phyloP scores from a whole-genome alignment of 768 basidiomycete genomes.

The Panellus pusillus region DNA sequence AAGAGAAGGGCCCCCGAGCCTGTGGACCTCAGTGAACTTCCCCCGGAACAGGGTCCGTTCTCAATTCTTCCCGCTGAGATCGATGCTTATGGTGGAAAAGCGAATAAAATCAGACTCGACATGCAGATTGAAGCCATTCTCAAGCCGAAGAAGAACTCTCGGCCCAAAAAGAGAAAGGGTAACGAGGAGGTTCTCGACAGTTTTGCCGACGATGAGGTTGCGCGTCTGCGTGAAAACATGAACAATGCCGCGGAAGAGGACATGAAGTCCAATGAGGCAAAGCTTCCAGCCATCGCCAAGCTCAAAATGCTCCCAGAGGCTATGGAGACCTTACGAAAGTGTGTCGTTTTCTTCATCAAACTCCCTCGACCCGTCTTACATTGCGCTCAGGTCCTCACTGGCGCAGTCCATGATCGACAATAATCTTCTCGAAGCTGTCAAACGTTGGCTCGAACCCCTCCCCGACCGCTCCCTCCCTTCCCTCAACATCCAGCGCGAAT shows the following conservation, averaged over 20 bases:
- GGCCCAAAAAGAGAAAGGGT: conserved; percentile 71
- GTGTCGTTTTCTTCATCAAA: conserved; percentile 28
- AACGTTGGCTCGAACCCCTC: conserved; percentile 91
- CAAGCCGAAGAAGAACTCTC: conserved; percentile 70
- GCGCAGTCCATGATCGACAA: conserved; percentile 94
- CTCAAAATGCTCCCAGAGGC: conserved; percentile 84
- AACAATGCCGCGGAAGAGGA: conserved; percentile 83
- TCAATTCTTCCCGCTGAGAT: neutral
- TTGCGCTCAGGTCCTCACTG: conserved; percentile 63
- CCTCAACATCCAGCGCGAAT: conserved; percentile 91
- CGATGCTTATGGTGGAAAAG: conserved; percentile 39
- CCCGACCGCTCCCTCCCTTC: conserved; percentile 91
- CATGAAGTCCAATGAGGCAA: conserved; percentile 73
- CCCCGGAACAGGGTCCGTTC: conserved; percentile 72
- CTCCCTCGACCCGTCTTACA: conserved; percentile 15
- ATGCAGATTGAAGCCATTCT: conserved; percentile 86
- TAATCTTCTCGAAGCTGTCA: conserved; percentile 87
- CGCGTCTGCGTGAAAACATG: conserved; percentile 88
- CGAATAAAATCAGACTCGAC: conserved; percentile 73
- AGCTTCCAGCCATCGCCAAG: conserved; percentile 82
- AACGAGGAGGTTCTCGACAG: conserved; percentile 82
- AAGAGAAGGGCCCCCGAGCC: conserved; percentile 63
- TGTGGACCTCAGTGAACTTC: conserved; percentile 65
- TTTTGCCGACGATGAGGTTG: conserved; percentile 89
- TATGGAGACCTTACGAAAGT: conserved; percentile 93